Percentiles rank a stretch among this genome's conserved stretches.
These are phyloP conservation scores for Leptoxyphium fumago DNA, from an alignment of 2,329 filamentous ascomycete genomes.

Conservation along the genomic window DNA sequence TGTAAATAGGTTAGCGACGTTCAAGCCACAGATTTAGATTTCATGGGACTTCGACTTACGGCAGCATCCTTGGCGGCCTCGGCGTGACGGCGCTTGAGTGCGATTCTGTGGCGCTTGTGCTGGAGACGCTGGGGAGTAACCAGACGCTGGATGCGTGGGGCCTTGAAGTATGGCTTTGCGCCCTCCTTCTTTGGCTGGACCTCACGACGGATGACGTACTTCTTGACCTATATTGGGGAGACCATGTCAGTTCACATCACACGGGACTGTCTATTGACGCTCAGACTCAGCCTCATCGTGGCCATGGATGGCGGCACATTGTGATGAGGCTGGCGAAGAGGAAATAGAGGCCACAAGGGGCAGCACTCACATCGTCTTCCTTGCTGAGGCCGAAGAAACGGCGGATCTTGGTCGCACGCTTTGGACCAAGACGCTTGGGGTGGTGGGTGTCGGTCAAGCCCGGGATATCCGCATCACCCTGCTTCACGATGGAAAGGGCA, in stretches of 20 bases:
- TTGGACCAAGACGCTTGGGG: constrained; percentile 98
- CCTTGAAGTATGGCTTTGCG: constrained; percentile 98
- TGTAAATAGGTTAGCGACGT: constrained; percentile 32
- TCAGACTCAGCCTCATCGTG: constrained; percentile 17
- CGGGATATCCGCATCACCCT: constrained; percentile 86
- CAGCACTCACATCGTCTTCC: constrained; percentile 96
- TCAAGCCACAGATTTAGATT: not conserved
- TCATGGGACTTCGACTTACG: constrained; percentile 43
- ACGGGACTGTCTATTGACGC: constrained; percentile 4
- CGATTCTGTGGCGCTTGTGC: constrained; percentile 97
- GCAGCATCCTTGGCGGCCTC: constrained; percentile 98
- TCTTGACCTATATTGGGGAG: constrained; percentile 60
- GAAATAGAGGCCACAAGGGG: constrained; percentile 29
- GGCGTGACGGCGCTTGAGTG: constrained; percentile 94
- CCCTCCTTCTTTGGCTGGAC: constrained; percentile 94
- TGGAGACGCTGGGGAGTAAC: constrained; percentile 99
- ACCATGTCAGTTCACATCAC: constrained; percentile 12
- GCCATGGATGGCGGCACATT: constrained; percentile 1
- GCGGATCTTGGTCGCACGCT: constrained; percentile 99
- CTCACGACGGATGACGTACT: constrained; percentile 99
- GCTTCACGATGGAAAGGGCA: constrained; percentile 92
- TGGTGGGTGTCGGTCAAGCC: constrained; percentile 94
- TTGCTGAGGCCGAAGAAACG: constrained; percentile 99
- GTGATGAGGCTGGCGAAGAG: constrained; percentile 43
- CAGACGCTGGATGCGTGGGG: constrained; percentile 98